Evolutionary conservation across 2,329 filamentous ascomycete species (phyloP).

Genomic region (Fusarium gaditjirri): DNA sequence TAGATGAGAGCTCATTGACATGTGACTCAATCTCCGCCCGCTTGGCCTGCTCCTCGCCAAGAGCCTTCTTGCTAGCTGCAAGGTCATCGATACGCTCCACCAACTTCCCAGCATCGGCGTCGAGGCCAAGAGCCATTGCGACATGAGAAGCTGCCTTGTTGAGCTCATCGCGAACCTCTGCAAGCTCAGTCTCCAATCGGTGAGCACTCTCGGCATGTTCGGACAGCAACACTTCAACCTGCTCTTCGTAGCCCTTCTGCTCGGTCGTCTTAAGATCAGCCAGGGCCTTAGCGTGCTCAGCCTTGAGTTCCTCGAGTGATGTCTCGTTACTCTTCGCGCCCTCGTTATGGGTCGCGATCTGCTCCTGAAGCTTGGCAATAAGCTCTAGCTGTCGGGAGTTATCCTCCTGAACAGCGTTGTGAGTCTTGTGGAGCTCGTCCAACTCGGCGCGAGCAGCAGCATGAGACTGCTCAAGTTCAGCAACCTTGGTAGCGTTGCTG

Average conservation of each 20-base stretch:
- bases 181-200: constrained; percentile 69
- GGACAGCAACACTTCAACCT: constrained; percentile 67
- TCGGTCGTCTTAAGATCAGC: constrained; percentile 60
- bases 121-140: constrained; percentile 67
- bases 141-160: constrained; percentile 73
- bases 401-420: constrained; percentile 62
- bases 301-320: constrained; percentile 60
- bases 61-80: constrained; percentile 67
- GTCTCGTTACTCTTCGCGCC: constrained; percentile 66
- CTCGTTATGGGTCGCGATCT: constrained; percentile 69
- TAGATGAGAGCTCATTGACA: constrained; percentile 65
- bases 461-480: constrained; percentile 79
- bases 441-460: constrained; percentile 73
- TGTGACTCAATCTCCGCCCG: constrained; percentile 65
- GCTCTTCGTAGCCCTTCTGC: constrained; percentile 66
- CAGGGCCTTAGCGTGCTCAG: constrained; percentile 62
- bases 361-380: constrained; percentile 64
- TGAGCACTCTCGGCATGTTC: constrained; percentile 68
- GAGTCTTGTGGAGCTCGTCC: constrained; percentile 70
- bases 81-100: constrained; percentile 69
- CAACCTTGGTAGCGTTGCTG: constrained; percentile 74
- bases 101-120: constrained; percentile 75
- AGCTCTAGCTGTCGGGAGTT: constrained; percentile 59
- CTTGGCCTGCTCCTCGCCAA: constrained; percentile 68
- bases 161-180: constrained; percentile 73